Evolutionary conservation across 1,284 basidiomycete species (phyloP).

Genomic region (Austropuccinia psidii): DNA sequence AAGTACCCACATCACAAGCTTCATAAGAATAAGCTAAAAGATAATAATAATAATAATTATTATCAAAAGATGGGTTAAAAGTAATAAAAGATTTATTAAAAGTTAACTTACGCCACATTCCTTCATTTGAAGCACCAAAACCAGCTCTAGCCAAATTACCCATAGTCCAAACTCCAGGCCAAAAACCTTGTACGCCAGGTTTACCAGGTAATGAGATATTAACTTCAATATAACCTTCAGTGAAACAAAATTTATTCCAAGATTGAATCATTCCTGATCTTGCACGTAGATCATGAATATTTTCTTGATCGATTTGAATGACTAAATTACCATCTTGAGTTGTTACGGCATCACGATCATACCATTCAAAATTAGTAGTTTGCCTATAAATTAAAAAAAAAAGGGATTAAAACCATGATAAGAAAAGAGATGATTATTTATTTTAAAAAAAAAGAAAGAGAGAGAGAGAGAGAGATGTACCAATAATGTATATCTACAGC

Average conservation of each 20-base stretch:
- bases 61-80: background rate
- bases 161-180: conserved; percentile 67
- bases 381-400: conserved; percentile 4
- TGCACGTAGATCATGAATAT: conserved; percentile 66
- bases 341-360: conserved; percentile 43
- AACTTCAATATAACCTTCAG: conserved; percentile 77
- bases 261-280: conserved; percentile 58
- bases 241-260: conserved; percentile 94
- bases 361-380: conserved; percentile 45
- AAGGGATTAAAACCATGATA: conserved; percentile 54
- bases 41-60: conserved; percentile 54
- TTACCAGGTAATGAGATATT: conserved; percentile 71
- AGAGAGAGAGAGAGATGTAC: conserved; percentile 49
- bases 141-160: conserved; percentile 80
- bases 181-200: conserved; percentile 52
- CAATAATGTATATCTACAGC: conserved; percentile 55
- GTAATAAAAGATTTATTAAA: background rate
- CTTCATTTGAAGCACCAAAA: conserved; percentile 70
- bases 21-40: conserved; percentile 60
- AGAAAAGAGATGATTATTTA: background rate
- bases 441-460: background rate
- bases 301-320: conserved; percentile 57
- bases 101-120: conserved; percentile 62
- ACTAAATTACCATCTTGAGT: conserved; percentile 62
- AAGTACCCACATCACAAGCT: conserved; percentile 56